Evolutionary conservation across 73 alveolate species (phyloP), one percentile per base, ranked within the genome.

Genomic region (Paramecium biaurelia): DNA sequence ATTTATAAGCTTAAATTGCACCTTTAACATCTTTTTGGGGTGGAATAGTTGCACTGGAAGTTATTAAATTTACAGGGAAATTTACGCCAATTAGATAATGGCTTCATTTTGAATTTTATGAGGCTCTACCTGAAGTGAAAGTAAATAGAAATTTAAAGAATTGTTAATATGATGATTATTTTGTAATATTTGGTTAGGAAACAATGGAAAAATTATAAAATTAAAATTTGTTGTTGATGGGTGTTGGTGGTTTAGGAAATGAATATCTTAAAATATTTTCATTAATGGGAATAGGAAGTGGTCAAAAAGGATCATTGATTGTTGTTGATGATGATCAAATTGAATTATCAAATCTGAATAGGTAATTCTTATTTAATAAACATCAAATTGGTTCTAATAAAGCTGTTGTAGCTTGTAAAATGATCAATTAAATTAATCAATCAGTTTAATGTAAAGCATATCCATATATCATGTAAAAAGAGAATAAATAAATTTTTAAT

Each of bases 191-290:
- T 53, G 99, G 99, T 45, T 86, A 95, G 88, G 99, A 97, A 92
- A 84, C 97, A 53, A 97, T 96, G 87, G 92, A 97, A 72, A 95
- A 98, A 85, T 92, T 97, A 24, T 92, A 92, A 67, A 63, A 86
- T 21, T 21, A 38, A 35, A 72, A 63, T 24, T 18, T 67, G 1
- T 86, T 92, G 82, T 23, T 98, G 96, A 98, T 97, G 37, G 99
- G 99, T 10, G 99, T 99, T 24, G 99, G 99, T 10, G 99, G 99
- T 47, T 93, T 98, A 35, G 99, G 99, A 57, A 97, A 99, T 92
- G 99, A 99, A 93, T 96, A 92, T 74, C 94, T 98, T 76, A 99
- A 99, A 89, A 94, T 96, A 45, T 96, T 97, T 93, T 99, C 99
- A n/a, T 92, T 98, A 92, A 97, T 98, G 99, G 99, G 99, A 14